These are phyloP conservation scores for Abortiporus biennis DNA, from an alignment of 1,284 basidiomycete species.

Conservation along the genomic window DNA sequence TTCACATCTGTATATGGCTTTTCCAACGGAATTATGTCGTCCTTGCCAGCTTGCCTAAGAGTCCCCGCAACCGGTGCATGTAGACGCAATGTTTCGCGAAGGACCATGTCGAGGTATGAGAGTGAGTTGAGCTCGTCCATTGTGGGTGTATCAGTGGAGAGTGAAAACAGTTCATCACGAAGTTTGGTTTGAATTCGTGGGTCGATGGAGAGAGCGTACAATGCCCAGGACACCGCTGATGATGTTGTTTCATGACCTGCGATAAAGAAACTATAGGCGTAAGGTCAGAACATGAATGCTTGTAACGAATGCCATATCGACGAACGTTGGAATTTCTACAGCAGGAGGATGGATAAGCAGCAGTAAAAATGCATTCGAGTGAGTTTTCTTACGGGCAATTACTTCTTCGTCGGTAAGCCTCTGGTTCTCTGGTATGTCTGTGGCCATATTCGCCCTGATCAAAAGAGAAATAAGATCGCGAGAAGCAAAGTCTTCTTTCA, in stretches of 20 bases:
- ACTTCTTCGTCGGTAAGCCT: constrained; percentile 49
- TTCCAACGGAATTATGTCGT: constrained; percentile 37
- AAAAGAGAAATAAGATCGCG: constrained; percentile 29
- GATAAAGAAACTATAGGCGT: constrained; percentile 36
- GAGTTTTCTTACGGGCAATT: constrained; percentile 38
- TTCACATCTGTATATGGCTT: constrained; percentile 24
- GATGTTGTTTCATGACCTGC: constrained; percentile 72
- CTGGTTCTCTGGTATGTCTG: constrained; percentile 36
- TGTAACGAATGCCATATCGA: no score
- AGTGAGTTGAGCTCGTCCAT: constrained; percentile 57
- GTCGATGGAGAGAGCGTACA: constrained; percentile 55
- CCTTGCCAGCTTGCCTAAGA: constrained; percentile 41
- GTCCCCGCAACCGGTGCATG: constrained; percentile 55
- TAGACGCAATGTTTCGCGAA: constrained; percentile 66
- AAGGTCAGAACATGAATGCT: no score
- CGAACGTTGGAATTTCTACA: constrained; percentile 44
- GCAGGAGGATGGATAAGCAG: not conserved
- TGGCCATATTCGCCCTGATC: constrained; percentile 43
- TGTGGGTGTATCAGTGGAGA: constrained; percentile 29
- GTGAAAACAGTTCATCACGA: constrained; percentile 53
- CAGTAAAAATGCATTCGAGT: not conserved
- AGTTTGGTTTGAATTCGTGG: constrained; percentile 58
- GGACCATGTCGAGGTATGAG: constrained; percentile 59
- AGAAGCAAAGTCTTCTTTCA: constrained; percentile 11
- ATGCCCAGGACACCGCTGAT: constrained; percentile 44